Evolutionary conservation across 2,329 filamentous ascomycete genomes (phyloP).

Genomic region (Talaromyces atroroseus): DNA sequence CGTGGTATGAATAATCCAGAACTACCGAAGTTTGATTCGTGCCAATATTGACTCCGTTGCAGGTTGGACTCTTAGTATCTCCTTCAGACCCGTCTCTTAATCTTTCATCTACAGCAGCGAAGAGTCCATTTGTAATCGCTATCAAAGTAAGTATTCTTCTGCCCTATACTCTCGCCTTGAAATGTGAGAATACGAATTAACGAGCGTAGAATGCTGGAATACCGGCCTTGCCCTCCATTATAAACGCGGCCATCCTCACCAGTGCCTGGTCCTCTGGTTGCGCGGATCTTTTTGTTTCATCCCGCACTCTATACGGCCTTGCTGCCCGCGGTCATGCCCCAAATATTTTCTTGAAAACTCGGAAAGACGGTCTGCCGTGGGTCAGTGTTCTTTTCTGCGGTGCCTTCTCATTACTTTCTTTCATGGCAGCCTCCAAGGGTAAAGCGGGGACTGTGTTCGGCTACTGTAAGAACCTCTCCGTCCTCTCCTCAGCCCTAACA

Average conservation of each 20-base stretch:
- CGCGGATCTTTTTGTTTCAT: constrained; percentile 69
- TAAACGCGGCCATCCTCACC: constrained; percentile 73
- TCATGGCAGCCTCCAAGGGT: constrained; percentile 17
- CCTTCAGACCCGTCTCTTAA: constrained; percentile 16
- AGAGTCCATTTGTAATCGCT: constrained; percentile 41
- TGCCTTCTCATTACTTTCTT: constrained; percentile 16
- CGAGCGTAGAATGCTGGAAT: constrained; percentile 51
- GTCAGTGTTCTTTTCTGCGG: constrained; percentile 16
- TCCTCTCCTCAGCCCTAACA: background rate
- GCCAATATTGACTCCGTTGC: too few relatives aligned
- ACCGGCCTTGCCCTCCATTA: constrained; percentile 58
- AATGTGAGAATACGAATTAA: background rate
- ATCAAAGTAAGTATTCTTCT: constrained; percentile 20
- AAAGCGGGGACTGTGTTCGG: constrained; percentile 17
- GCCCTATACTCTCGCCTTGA: too few relatives aligned
- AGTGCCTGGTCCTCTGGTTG: constrained; percentile 74
- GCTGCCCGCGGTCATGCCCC: constrained; percentile 61
- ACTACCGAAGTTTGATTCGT: too few relatives aligned
- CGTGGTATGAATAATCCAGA: background rate
- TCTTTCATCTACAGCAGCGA: constrained; percentile 43
- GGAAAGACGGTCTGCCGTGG: constrained; percentile 17
- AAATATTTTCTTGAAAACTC: constrained; percentile 44
- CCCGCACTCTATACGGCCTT: constrained; percentile 62
- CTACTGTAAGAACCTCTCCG: constrained; percentile 13
- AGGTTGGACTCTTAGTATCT: constrained; percentile 17